Evolutionary conservation across 805 yeast genomes (phyloP).

Genomic region (Citeromyces matritensis): DNA sequence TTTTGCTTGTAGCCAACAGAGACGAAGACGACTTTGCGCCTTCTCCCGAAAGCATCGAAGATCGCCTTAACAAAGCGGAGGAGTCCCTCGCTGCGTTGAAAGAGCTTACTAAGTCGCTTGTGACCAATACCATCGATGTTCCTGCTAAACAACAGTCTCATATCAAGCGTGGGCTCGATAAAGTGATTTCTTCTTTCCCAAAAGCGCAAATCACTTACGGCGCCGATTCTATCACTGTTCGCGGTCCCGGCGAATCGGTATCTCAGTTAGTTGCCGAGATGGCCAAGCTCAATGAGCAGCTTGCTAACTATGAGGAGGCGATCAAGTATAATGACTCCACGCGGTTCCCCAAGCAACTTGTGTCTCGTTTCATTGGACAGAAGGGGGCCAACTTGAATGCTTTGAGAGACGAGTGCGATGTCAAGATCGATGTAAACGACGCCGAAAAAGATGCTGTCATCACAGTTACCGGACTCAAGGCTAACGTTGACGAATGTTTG

Average conservation of each 20-base stretch:
- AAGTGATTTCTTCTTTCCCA: too few relatives aligned
- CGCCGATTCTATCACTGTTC: constrained; percentile 40
- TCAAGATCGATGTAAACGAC: constrained; percentile 47
- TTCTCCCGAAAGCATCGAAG: constrained; percentile 39
- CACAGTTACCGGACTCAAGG: constrained; percentile 60
- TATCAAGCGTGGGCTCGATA: constrained; percentile 11
- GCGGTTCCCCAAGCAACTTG: constrained; percentile 47
- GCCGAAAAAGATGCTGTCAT: constrained; percentile 27
- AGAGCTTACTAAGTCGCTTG: constrained; percentile 37
- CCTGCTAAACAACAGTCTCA: constrained; percentile 39
- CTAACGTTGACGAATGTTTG: constrained; percentile 63
- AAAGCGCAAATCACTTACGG: constrained; percentile 8
- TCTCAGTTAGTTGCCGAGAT: constrained; percentile 35
- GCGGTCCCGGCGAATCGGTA: constrained; percentile 60
- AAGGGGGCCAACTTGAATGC: constrained; percentile 64
- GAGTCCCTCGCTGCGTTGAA: constrained; percentile 42
- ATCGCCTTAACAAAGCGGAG: constrained; percentile 38
- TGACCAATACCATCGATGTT: constrained; percentile 33
- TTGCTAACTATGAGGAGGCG: constrained; percentile 20
- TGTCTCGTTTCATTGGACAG: constrained; percentile 81
- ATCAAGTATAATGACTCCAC: constrained; percentile 27
- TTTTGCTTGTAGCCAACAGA: constrained; percentile 40
- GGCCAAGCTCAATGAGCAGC: constrained; percentile 31
- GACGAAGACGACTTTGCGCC: constrained; percentile 63
- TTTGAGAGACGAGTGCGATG: constrained; percentile 59